Percentiles rank a stretch among this genome's conserved stretches.
phyloP scores from a whole-genome alignment of 495 filamentous ascomycete species.

The Xylaria venustula region DNA sequence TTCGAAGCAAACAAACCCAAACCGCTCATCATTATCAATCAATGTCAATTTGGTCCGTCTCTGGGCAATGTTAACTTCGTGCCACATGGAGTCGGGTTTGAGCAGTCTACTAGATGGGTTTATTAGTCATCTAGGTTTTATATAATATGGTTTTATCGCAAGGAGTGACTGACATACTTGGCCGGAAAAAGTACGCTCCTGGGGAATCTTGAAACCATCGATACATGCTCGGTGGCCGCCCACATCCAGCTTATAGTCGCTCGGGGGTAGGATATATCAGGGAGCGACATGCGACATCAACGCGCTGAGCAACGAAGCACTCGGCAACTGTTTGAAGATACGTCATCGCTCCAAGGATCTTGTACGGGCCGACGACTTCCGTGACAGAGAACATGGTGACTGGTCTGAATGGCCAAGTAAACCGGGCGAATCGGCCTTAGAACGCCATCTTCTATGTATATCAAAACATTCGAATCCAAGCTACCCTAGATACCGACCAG shows the following conservation, averaged over 20 bases:
- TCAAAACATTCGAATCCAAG: neutral
- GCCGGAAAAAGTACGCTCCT: too few relatives aligned
- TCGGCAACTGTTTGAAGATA: neutral
- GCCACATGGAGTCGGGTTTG: neutral
- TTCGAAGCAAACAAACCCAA: too few relatives aligned
- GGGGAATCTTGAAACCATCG: too few relatives aligned
- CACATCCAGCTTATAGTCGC: neutral
- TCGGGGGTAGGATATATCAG: neutral
- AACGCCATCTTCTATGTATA: neutral
- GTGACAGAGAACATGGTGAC: neutral
- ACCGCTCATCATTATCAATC: too few relatives aligned
- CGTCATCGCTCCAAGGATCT: neutral
- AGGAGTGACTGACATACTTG: too few relatives aligned
- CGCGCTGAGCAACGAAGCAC: neutral
- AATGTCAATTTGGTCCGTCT: neutral
- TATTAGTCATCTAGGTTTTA: neutral
- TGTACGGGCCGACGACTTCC: neutral
- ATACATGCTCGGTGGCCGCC: neutral
- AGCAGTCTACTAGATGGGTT: neutral
- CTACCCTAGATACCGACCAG: neutral
- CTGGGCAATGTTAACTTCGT: neutral
- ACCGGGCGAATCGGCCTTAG: slow-evolving; percentile 1
- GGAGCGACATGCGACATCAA: neutral
- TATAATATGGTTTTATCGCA: too few relatives aligned
- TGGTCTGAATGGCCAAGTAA: neutral